These are phyloP conservation scores for Balakata baccata DNA, from an alignment of 345 rosid species.

Conservation along the genomic window DNA sequence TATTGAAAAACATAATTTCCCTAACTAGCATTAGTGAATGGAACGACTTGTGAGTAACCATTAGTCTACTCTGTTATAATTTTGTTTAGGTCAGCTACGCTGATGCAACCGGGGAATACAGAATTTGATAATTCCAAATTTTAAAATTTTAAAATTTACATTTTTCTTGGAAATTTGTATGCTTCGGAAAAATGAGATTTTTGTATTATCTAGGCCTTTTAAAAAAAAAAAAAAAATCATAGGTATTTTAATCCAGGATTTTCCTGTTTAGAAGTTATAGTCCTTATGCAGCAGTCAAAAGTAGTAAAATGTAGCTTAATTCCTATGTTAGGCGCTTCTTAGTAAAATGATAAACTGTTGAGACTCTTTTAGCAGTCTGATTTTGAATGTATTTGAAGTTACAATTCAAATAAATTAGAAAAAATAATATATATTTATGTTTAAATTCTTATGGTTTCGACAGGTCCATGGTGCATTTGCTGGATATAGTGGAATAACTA, in stretches of 20 bases:
- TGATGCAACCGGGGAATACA: neutral
- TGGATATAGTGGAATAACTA: constrained; percentile 91
- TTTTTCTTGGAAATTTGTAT: neutral
- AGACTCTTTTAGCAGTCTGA: too few relatives aligned
- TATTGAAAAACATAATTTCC: neutral
- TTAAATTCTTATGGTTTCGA: constrained; percentile 7
- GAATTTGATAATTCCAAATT: neutral
- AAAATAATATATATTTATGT: neutral
- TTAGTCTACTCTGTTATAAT: neutral
- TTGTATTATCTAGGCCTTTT: neutral
- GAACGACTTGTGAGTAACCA: neutral
- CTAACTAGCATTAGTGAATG: neutral
- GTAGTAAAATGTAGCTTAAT: neutral
- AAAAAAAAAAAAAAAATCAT: too few relatives aligned
- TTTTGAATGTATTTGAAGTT: neutral
- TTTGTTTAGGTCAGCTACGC: neutral
- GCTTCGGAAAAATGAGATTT: neutral
- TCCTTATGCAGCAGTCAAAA: neutral
- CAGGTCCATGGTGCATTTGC: constrained; percentile 99
- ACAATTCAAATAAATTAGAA: neutral
- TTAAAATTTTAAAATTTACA: too few relatives aligned
- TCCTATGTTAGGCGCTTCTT: neutral
- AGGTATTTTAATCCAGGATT: neutral
- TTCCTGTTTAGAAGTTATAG: neutral
- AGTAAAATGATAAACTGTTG: neutral